Evolutionary conservation across 164 flowering plant genomes (phyloP).

Genomic region (Sedum album): DNA sequence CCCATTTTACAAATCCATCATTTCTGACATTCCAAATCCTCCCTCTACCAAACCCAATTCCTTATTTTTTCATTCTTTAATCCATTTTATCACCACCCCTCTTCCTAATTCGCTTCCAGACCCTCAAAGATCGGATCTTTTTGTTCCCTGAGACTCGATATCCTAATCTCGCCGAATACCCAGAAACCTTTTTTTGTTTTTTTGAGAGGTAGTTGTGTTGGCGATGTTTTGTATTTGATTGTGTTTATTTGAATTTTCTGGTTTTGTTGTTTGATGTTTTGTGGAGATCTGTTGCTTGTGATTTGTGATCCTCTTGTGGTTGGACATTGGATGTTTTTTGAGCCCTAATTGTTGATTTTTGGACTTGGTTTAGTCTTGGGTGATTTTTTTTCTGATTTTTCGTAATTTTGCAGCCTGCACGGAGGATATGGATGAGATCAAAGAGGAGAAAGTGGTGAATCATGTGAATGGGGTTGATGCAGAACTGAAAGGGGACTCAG

Average conservation of each 20-base stretch:
- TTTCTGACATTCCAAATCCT: constrained; percentile 8
- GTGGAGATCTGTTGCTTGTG: neutral
- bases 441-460: constrained; percentile 32
- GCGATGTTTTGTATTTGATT: neutral
- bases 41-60: neutral
- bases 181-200: neutral
- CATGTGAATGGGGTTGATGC: constrained; percentile 31
- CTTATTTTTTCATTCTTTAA: neutral
- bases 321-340: neutral
- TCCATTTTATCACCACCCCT: neutral
- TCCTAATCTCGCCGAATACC: neutral
- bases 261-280: neutral
- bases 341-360: neutral
- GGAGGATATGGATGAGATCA: constrained; percentile 33
- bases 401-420: constrained; percentile 20
- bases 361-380: constrained; percentile 2
- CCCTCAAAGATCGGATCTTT: neutral
- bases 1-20: neutral
- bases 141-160: neutral
- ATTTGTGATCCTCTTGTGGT: neutral
- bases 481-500: constrained; percentile 27
- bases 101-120: neutral
- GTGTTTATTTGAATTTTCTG: no score
- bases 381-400: constrained; percentile 11
- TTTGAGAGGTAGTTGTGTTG: neutral